Evolutionary conservation across 2,329 filamentous ascomycete genomes (phyloP), one percentile per base, ranked within the genome.

Genomic region (Aphanocladium album): DNA sequence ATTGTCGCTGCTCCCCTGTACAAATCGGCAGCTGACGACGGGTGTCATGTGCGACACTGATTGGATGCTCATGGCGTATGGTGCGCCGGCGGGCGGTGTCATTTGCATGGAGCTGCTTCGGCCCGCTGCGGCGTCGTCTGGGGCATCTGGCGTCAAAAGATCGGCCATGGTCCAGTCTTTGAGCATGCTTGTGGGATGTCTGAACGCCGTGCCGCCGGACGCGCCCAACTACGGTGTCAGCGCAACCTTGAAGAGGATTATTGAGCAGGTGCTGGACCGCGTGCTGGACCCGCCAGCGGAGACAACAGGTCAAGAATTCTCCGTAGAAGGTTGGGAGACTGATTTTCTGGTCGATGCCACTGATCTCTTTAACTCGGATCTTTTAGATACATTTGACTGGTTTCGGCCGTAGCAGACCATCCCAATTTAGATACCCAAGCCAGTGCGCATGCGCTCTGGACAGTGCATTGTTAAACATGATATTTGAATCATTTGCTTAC

Each of bases 381-480:
- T 81, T 37, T 64, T 81, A 1, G 77, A 81, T 63, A 81, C 79
- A 0, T 81, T 79, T 66, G 77, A 79, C 60, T 81, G 78, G 78
- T 64, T 79, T 54, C 65, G 74, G 17, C 67, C 67, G 4, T 69
- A 61, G n/a, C n/a, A n/a, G 45, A 54, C 2, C 1, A 27, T 37
- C 8, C 19, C 7, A 7, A 43, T n/a, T 19, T n/a, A 35, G n/a
- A 56, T 23, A 46, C 27, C 33, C 5, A 3, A 35, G 41, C 30
- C 27, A 19, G 16, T 17, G n/a, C 21, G 6, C 17, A 9, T 14
- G 11, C 33, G 21, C 35, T 17, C 7, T 14, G 7, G 14, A 21
- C 39, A 45, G 41, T 35, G 35, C 11, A 56, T 56, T 30, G n/a
- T 8, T 21, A 11, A 17, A 30, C 17, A 21, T 43, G 11, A 45